Conservation (phyloP, 805 yeast species). For the Zygoascus tannicola region DNA sequence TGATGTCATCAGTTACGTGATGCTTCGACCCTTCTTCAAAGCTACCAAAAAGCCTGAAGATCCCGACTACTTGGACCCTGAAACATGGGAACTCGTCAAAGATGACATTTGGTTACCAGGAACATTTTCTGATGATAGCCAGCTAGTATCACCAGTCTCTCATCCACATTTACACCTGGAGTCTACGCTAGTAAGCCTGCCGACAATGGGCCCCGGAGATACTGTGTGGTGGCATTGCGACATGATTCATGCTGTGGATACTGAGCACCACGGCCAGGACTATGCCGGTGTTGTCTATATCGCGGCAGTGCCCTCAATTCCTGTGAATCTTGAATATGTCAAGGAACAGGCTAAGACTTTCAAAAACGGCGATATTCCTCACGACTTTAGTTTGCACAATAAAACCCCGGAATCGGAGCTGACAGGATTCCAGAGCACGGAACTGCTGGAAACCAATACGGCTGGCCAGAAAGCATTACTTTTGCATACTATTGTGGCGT, state of each 20-base stretch:
- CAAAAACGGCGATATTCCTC: constrained; percentile 14
- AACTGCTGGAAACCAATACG: background rate
- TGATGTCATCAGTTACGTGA: constrained; percentile 31
- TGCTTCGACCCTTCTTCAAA: constrained; percentile 34
- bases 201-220: constrained; percentile 36
- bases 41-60: constrained; percentile 10
- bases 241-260: constrained; percentile 35
- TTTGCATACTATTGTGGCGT: background rate
- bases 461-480: background rate
- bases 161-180: constrained; percentile 32
- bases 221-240: constrained; percentile 39
- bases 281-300: constrained; percentile 35
- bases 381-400: background rate
- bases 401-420: background rate
- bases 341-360: constrained; percentile 19
- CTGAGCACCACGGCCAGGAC: constrained; percentile 26
- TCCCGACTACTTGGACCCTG: constrained; percentile 15
- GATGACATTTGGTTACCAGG: background rate
- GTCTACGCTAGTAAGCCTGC: constrained; percentile 29
- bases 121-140: constrained; percentile 18
- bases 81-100: constrained; percentile 1
- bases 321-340: constrained; percentile 10
- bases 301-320: constrained; percentile 30
- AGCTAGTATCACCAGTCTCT: constrained; percentile 20
- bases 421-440: background rate